A percentile compares a stretch with the other conserved stretches of the same genome.
Evolutionary conservation across 2,329 filamentous ascomycete genomes (phyloP).

Genomic region (Fusarium clavum): DNA sequence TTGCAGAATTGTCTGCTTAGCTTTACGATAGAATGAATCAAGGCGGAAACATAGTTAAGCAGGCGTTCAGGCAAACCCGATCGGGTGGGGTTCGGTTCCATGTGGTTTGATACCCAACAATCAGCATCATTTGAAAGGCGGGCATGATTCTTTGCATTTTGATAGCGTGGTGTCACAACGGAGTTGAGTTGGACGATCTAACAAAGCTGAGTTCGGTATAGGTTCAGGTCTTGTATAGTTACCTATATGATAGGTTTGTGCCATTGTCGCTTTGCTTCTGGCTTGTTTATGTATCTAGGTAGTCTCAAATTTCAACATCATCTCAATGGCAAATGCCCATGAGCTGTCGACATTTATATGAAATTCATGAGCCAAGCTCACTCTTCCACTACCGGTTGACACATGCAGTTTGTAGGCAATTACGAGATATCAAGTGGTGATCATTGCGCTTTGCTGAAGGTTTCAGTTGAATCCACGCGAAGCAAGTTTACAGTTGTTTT

Average conservation of each 20-base stretch:
- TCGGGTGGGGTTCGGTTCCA: slow-evolving; percentile 30
- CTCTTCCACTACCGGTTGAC: not conserved
- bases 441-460: not conserved
- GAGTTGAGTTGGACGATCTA: slow-evolving; percentile 40
- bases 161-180: slow-evolving; percentile 44
- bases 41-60: slow-evolving; percentile 43
- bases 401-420: not conserved
- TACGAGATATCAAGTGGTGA: not conserved
- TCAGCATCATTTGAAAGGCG: slow-evolving; percentile 47
- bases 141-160: slow-evolving; percentile 46
- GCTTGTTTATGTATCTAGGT: slow-evolving; percentile 31
- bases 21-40: slow-evolving; percentile 52
- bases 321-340: slow-evolving; percentile 6
- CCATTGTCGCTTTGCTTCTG: slow-evolving; percentile 24
- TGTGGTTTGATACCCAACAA: slow-evolving; percentile 52
- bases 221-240: slow-evolving; percentile 5
- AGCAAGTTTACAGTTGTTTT: not conserved
- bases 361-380: not conserved
- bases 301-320: slow-evolving; percentile 40
- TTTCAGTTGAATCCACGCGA: not conserved
- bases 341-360: not conserved
- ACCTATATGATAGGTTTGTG: slow-evolving; percentile 27
- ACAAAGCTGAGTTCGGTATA: slow-evolving; percentile 22
- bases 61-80: slow-evolving; percentile 48
- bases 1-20: slow-evolving; percentile 67